phyloP scores from a whole-genome alignment of 2,329 filamentous ascomycete species.

The Drechmeria coniospora region DNA sequence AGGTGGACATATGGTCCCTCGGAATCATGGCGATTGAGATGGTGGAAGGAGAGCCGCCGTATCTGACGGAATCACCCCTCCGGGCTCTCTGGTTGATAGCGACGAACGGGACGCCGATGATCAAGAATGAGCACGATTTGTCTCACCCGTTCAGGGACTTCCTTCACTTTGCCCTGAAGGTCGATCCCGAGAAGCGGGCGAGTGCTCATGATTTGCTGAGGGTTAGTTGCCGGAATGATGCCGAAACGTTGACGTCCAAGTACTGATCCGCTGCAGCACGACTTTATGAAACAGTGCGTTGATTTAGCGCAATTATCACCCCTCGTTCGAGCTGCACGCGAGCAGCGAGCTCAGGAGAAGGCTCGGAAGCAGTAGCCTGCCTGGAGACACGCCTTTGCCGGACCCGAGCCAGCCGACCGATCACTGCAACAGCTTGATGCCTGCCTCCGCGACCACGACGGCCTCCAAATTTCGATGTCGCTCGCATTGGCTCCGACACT shows the following conservation, averaged over 20 bases:
- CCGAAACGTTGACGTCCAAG: too few species aligned
- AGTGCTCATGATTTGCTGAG: conserved; percentile 86
- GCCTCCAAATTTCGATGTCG: too few species aligned
- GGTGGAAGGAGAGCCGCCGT: conserved; percentile 97
- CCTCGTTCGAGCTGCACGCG: conserved; percentile 70
- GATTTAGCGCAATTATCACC: conserved; percentile 67
- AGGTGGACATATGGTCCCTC: conserved; percentile 96
- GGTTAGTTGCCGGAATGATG: conserved; percentile 53
- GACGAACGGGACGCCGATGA: conserved; percentile 85
- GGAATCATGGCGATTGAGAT: conserved; percentile 99
- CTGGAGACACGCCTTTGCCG: too few species aligned
- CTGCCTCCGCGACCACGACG: too few species aligned
- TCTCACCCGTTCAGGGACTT: conserved; percentile 80
- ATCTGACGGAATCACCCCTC: conserved; percentile 86
- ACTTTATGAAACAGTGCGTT: conserved; percentile 65
- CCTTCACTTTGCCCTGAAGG: conserved; percentile 81
- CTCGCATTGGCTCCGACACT: too few species aligned
- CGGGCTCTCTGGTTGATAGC: conserved; percentile 91
- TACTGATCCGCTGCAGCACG: conserved; percentile 40
- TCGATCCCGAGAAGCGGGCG: conserved; percentile 91
- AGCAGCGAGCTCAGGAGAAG: conserved; percentile 75
- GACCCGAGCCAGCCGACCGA: too few species aligned
- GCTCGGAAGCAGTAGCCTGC: conserved; percentile 38
- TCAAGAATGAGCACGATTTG: conserved; percentile 81
- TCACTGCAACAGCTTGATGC: too few species aligned